Evolutionary conservation across 768 basidiomycete genomes (phyloP).

Genomic region (Lactarius quietus): DNA sequence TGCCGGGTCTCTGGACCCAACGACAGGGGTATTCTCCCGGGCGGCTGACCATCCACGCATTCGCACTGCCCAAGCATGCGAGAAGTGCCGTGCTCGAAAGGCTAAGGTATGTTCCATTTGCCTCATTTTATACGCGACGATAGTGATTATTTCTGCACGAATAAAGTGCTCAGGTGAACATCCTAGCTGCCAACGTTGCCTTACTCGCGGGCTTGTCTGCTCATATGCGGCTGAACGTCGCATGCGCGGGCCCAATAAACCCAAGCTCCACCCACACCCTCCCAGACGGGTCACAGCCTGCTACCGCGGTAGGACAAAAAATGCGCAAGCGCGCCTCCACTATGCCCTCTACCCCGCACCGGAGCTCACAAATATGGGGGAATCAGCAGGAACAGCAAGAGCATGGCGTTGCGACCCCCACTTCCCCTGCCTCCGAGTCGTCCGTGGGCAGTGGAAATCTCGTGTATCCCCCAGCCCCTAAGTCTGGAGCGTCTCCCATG

Average conservation of each 20-base stretch:
- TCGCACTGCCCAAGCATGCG: conserved; percentile 71
- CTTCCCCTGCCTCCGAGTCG: conserved; percentile 9
- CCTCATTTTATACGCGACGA: neutral
- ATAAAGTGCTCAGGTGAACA: conserved; percentile 67
- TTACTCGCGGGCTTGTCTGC: conserved; percentile 53
- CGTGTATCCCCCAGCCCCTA: conserved; percentile 1
- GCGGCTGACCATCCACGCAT: conserved; percentile 61
- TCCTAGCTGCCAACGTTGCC: conserved; percentile 64
- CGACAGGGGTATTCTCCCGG: conserved; percentile 63
- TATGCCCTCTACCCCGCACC: conserved; percentile 16
- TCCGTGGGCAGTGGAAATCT: conserved; percentile 15
- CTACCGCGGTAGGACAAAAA: conserved; percentile 1
- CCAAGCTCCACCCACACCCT: conserved; percentile 33
- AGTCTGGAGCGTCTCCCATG: conserved; percentile 23
- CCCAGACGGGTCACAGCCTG: neutral
- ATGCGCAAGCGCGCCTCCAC: conserved; percentile 19
- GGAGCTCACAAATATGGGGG: neutral
- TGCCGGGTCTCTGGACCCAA: conserved; percentile 58
- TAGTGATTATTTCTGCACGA: neutral
- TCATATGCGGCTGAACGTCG: conserved; percentile 66
- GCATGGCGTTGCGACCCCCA: neutral
- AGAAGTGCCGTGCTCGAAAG: conserved; percentile 68
- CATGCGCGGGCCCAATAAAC: conserved; percentile 59
- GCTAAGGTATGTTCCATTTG: conserved; percentile 53
- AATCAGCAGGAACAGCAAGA: conserved; percentile 6